Base-by-base conservation (phyloP, 2,329 filamentous ascomycete species). In the Colletotrichum euphorbiae region DNA sequence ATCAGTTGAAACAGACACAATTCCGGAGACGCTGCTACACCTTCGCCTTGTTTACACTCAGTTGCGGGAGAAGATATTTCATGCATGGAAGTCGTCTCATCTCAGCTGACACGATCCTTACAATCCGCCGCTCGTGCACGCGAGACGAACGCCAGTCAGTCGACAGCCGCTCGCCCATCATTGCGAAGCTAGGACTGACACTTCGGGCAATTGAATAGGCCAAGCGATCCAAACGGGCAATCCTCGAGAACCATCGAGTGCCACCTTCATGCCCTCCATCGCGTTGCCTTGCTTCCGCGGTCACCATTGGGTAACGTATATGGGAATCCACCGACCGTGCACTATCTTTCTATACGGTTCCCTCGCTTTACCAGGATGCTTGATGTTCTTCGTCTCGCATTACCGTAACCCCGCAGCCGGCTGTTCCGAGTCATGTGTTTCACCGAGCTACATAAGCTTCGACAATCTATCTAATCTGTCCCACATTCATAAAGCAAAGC, bases 391-490 rank as follows among this genome's bases (percentile, higher is more conserved):
- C 31, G 46, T 58, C 52, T 59, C 61, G 65, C 40, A 36, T 42
- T 19, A 24, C 36, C 21, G 42, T 56, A 28, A 15, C 45, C 61
- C 40, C 54, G 40, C 46, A 55, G 61, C 61, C 66, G 61, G 54
- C 17, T 9, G 38, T 43, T 50, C 66, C 65, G 66, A 55, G 38
- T 3, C 54, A 3, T 11, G 24, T 42, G 66, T 60, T 68, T 68
- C 54, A 66, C 6, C 31, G 40, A 48, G 13, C 54, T 66, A 51
- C 28, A 46, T 55, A 68, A 60, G 28, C 61, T 60, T 68, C 15
- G 46, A 33, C 19, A 19, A n/a, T 40, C 28, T 28, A n/a, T 40
- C 28, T 28, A 17, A 33, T 19, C 33, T 38, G 9, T 9, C 6
- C 33, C 33, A 11, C 33, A n/a, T 11, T 36, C 21, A 68, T 59